Evolutionary conservation across 768 basidiomycete genomes (phyloP).

Genomic region (Arthromyces matolae): DNA sequence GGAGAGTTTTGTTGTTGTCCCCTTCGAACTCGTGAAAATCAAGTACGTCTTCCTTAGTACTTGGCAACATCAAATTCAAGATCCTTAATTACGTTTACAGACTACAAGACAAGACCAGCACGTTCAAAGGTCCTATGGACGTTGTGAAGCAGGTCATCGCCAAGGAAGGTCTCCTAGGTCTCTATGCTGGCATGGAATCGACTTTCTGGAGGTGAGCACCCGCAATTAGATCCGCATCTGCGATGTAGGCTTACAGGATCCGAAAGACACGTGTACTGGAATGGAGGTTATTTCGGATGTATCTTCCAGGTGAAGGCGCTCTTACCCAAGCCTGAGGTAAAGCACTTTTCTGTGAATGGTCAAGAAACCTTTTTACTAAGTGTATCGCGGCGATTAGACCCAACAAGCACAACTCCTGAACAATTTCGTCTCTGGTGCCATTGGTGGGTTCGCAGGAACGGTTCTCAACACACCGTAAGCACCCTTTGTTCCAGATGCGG

Average conservation of each 20-base stretch:
- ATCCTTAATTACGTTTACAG: slow-evolving; percentile 34
- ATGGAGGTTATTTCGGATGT: slow-evolving; percentile 93
- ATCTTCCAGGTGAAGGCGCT: slow-evolving; percentile 82
- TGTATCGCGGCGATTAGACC: too few relatives aligned
- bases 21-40: slow-evolving; percentile 94
- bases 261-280: slow-evolving; percentile 79
- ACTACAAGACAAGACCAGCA: slow-evolving; percentile 90
- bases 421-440: slow-evolving; percentile 86
- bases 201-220: slow-evolving; percentile 89
- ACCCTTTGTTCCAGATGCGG: background rate
- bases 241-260: background rate
- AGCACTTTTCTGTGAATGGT: too few relatives aligned
- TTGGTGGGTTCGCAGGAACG: slow-evolving; percentile 91
- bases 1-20: slow-evolving; percentile 93
- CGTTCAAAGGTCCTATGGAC: slow-evolving; percentile 88
- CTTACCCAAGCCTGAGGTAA: slow-evolving; percentile 83
- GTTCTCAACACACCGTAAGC: slow-evolving; percentile 86
- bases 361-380: too few relatives aligned
- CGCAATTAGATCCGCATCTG: background rate
- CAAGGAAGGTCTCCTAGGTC: slow-evolving; percentile 77
- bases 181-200: slow-evolving; percentile 94
- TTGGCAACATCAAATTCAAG: background rate
- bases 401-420: slow-evolving; percentile 73
- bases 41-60: slow-evolving; percentile 38
- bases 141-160: slow-evolving; percentile 77